These are phyloP conservation scores for Castanospermum australe DNA, from an alignment of 306 rosid species.

Conservation along the genomic window DNA sequence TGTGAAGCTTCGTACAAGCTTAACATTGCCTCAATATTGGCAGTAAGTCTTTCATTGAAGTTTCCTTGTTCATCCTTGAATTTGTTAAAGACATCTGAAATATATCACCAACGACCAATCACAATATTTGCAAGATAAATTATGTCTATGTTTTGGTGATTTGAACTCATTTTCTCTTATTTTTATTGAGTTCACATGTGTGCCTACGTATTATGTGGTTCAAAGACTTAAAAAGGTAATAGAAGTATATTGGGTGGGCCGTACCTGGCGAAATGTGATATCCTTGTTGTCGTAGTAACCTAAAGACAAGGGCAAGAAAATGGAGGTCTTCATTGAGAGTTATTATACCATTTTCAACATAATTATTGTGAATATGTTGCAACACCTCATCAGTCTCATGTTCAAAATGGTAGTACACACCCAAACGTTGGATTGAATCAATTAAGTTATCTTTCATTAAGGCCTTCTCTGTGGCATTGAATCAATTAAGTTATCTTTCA, in stretches of 20 bases:
- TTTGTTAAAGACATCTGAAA: neutral
- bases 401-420: constrained; percentile 29
- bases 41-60: neutral
- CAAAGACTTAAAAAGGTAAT: too few relatives aligned
- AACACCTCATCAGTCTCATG: constrained; percentile 19
- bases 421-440: constrained; percentile 25
- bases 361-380: neutral
- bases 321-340: constrained; percentile 1
- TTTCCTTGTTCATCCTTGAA: constrained; percentile 32
- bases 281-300: constrained; percentile 40
- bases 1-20: constrained; percentile 55
- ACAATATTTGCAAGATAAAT: too few relatives aligned
- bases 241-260: neutral
- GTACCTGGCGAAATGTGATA: constrained; percentile 19
- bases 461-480: too few relatives aligned
- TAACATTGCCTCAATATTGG: constrained; percentile 33
- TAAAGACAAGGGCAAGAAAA: constrained; percentile 33
- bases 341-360: neutral
- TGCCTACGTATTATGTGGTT: too few relatives aligned
- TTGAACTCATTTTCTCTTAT: too few relatives aligned
- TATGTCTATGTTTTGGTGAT: too few relatives aligned
- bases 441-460: neutral
- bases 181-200: too few relatives aligned
- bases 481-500: constrained; percentile 12
- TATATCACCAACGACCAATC: too few relatives aligned